Conservation (phyloP, 2,329 filamentous ascomycete genomes). For the Fusarium sp. region DNA sequence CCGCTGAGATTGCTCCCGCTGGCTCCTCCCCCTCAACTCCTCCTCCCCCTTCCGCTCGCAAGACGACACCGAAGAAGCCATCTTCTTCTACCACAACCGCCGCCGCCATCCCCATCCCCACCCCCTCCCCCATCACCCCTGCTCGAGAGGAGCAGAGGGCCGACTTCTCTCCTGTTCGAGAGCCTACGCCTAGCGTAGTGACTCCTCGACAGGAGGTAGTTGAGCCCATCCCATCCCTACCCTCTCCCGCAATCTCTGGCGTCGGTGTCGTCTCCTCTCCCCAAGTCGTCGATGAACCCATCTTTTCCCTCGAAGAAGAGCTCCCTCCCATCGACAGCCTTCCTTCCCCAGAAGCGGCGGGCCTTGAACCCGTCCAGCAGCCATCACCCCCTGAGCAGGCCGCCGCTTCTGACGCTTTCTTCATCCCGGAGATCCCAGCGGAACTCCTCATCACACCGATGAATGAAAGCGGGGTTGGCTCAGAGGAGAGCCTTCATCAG, state of each 20-base stretch:
- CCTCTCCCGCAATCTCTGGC: neutral
- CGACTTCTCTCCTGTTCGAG: neutral
- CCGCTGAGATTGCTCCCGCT: neutral
- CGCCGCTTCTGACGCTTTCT: neutral
- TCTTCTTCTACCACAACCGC: no score
- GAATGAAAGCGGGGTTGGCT: neutral
- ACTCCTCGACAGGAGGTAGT: neutral
- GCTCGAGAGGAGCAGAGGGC: neutral
- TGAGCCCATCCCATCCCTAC: neutral
- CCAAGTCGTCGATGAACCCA: neutral
- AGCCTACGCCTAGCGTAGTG: neutral
- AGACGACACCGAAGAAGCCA: neutral
- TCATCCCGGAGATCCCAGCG: neutral
- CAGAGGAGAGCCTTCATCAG: neutral
- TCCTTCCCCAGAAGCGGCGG: neutral
- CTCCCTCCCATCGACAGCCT: neutral
- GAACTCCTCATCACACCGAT: neutral
- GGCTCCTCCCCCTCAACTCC: neutral
- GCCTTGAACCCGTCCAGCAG: neutral
- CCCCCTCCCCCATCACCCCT: neutral
- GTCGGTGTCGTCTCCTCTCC: neutral
- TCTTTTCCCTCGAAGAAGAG: neutral
- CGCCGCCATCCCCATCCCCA: no score
- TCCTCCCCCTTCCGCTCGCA: neutral
- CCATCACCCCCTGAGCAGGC: neutral